Base-by-base conservation (phyloP, 2,329 filamentous ascomycete genomes). In the Periconia sp. region DNA sequence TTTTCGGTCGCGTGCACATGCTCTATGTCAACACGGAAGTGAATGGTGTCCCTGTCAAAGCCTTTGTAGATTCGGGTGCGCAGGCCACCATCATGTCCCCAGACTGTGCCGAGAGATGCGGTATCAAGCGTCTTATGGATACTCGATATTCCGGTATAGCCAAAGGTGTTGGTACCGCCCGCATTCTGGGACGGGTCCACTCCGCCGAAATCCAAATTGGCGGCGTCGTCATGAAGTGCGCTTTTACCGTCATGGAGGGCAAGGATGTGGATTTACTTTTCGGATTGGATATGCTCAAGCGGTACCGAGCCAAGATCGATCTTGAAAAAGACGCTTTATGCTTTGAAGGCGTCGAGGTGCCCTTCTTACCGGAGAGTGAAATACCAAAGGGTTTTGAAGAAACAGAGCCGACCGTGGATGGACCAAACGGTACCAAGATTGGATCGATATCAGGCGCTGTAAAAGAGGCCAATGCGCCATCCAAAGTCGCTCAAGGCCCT, bases 81-180 rank as follows among this genome's bases (percentile, higher is more conserved):
- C 94, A 99, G 77, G 92, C 93, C 23, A 99, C 94, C 48, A 97
- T 99, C 78, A 99, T 99, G 94, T 97, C 93, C 6, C 94, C 94
- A 6, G 82, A 86, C 20, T 97, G 92, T 69, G 94, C 94, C 23
- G 90, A 96, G 70, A 83, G 86, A 9, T 99, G 94, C 70, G 91
- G 91, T 64, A 97, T 99, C 74, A 96, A 96, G 90, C 89, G 93
- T 46, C 84, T 99, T 14, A 90, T 99, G 52, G 94, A 99, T 76
- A 89, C 86, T 63, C 88, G 94, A 43, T 99, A 94, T 70, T 89
- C 91, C 5, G 94, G 94, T 58, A 88, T 97, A 50, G 94, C 94
- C 42, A 88, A 90, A 55, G 94, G 94, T 58, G 94, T 99, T 2
- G 94, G 94, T 50, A 97, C 94, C 1, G 94, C 94, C 20, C 89